Conservation (phyloP, 2,329 filamentous ascomycete species). For the Leptosphaerulina australis region DNA sequence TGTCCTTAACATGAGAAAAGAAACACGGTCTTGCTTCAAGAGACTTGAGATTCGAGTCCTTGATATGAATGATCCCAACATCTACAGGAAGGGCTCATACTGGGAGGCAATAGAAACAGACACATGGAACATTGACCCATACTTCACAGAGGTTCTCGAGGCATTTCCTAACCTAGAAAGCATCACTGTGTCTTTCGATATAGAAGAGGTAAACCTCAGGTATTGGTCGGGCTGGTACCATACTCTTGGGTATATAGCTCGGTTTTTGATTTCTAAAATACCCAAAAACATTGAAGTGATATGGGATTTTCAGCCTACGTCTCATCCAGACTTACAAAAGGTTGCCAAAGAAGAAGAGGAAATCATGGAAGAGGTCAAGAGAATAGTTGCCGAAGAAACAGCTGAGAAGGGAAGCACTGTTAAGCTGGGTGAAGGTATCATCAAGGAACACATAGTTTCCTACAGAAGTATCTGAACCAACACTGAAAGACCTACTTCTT, state of each 20-base stretch:
- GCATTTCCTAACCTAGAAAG: conserved; percentile 10
- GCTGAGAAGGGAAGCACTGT: conserved; percentile 7
- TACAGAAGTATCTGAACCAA: too few relatives aligned
- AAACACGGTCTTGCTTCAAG: conserved; percentile 8
- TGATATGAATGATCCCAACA: conserved; percentile 6
- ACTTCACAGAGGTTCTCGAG: conserved; percentile 10
- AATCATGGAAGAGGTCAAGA: conserved; percentile 7
- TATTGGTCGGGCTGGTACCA: conserved; percentile 5
- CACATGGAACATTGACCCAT: conserved; percentile 1
- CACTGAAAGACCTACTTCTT: too few relatives aligned
- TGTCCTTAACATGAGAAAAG: conserved; percentile 4
- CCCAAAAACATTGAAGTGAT: conserved; percentile 6
- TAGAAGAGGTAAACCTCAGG: neutral
- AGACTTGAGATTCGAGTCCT: conserved; percentile 1
- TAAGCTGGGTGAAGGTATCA: conserved; percentile 5
- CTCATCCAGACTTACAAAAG: conserved; percentile 9
- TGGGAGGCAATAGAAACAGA: conserved; percentile 6
- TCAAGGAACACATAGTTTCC: conserved; percentile 6
- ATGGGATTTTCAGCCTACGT: conserved; percentile 13
- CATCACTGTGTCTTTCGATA: conserved; percentile 12
- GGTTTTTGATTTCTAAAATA: conserved; percentile 2
- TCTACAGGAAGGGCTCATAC: conserved; percentile 5
- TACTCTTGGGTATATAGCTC: conserved; percentile 1
- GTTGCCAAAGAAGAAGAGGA: neutral
- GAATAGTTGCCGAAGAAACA: conserved; percentile 5